Evolutionary conservation across 2,329 filamentous ascomycete species (phyloP), one percentile per base, ranked within the genome.

Genomic region (Lojkania enalia): DNA sequence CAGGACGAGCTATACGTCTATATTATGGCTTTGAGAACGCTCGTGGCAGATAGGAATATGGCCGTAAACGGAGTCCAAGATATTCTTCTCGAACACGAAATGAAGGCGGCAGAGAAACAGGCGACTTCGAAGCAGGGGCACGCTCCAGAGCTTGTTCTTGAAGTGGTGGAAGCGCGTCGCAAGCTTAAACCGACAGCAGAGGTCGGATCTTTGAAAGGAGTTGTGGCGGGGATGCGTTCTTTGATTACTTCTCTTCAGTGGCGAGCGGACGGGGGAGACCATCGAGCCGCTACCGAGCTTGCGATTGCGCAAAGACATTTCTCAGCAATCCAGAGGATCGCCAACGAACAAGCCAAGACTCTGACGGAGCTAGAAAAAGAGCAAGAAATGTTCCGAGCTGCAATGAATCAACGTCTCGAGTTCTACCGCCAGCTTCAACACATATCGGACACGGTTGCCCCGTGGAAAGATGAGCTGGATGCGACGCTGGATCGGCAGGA

Each of bases 1-100:
- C 92, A 97, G 70, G 92, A 96, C 49, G 84, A 95, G 63, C 81
- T 96, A 31, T 88, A 92, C 69, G 88, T 88, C 5, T 95, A 95
- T 61, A 86, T 95, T 46, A 84, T 90, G 63, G 84, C 82, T 6
- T 75, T 96, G 20, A 81, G 89, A 47, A 83, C 87, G 0, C 77
- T 86, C 36, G 80, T 94, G 44, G 85, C 88, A 5, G 91, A 97
- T 69, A 84, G 92, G 11, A 83, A 86, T 51, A 83, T 86, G 51
- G 82, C 84, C 20, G 76, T 96, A 13, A 87, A 86, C 1, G 92
- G 92, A 0, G 79, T 90, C 47, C 77, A 77, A n/a, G 95, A 94
- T 54, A 75, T 80, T 21, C 81, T 95, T 3, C 80, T 90, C 21
- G 81, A 83, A 39, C 80, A 90, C 56, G 91, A 96, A 61, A 81